Evolutionary conservation across 176 grass and related monocot genomes (phyloP), one percentile per base, ranked within the genome.

Genomic region (Oryza coarctata): DNA sequence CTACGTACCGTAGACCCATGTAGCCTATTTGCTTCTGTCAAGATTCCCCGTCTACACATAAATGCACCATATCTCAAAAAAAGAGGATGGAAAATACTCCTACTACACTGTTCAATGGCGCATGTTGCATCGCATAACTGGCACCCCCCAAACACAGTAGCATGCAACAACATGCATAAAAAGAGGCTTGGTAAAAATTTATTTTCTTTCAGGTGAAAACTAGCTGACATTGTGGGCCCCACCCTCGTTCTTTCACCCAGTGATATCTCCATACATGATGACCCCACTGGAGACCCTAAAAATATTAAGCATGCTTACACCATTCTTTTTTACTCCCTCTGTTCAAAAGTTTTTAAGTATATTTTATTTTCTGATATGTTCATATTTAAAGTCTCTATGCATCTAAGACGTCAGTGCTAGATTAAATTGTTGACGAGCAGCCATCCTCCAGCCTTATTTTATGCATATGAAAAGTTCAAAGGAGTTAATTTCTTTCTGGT

Each of bases 11-110:
- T 78, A 71, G 38, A 34, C 25, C 29, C 41, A 74, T 75, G 43
- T 12, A 60, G 77, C 35, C 26, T 68, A 44, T 63, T 76, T 69
- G 71, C 35, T 49, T 15, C 36, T 76, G 44, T 13, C 64, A 28
- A 82, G 72, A 87, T 82, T 70, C 78, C 78, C 74, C 49, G 7
- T 70, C 29, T n/a, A 50, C 64, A 23, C 28, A 30, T 76, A 76
- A 76, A 81, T 76, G 50, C 85, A 64, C 9, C 27, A 18, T 12
- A 13, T 15, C 73, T 41, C 14, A 14, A 43, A 75, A 72, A 30
- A 35, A 61, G 35, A n/a, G 31, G 30, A 22, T 11, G 73, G 39
- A 5, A 18, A 17, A 49, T 17, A 49, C 3, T 45, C 2, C 0
- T 29, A 22, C 41, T 6, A 14, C 44, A 68, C 45, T 81, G 45